Conservation (phyloP, 2,329 filamentous ascomycete species). For the Diplocarpon mali region DNA sequence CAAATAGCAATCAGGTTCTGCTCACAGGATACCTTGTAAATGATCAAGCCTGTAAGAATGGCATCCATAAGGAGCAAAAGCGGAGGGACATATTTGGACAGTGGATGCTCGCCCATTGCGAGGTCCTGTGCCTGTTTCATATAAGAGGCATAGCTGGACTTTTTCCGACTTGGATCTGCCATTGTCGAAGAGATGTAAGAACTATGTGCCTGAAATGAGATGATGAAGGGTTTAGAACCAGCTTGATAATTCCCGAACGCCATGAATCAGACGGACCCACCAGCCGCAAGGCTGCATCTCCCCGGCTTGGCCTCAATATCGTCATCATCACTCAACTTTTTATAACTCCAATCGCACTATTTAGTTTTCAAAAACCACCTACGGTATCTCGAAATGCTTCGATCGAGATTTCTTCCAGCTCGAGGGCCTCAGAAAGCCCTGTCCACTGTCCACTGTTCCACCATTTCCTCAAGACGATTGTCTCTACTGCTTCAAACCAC, state of each 20-base stretch:
- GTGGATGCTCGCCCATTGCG: constrained; percentile 20
- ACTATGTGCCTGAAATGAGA: no score
- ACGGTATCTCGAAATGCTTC: constrained; percentile 13
- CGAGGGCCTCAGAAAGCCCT: constrained; percentile 1
- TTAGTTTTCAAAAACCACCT: background rate
- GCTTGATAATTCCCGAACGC: no score
- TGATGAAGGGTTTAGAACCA: no score
- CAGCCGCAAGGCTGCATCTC: background rate
- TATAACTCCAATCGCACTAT: background rate
- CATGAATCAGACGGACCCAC: no score
- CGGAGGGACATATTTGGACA: constrained; percentile 20
- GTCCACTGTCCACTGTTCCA: constrained; percentile 8
- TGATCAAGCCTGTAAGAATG: constrained; percentile 22
- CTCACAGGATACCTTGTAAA: constrained; percentile 24
- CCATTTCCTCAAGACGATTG: background rate
- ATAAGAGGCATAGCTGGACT: constrained; percentile 8
- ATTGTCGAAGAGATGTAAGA: background rate
- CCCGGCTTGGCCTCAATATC: no score
- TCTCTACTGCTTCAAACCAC: constrained; percentile 1
- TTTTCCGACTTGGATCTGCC: constrained; percentile 1
- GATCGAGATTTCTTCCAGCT: constrained; percentile 11
- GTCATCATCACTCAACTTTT: background rate
- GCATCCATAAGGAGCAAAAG: constrained; percentile 22
- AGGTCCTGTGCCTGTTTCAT: constrained; percentile 18
- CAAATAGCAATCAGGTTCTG: no score